Base-by-base conservation (phyloP, 2,329 filamentous ascomycete species). In the Ophiostoma quercus region DNA sequence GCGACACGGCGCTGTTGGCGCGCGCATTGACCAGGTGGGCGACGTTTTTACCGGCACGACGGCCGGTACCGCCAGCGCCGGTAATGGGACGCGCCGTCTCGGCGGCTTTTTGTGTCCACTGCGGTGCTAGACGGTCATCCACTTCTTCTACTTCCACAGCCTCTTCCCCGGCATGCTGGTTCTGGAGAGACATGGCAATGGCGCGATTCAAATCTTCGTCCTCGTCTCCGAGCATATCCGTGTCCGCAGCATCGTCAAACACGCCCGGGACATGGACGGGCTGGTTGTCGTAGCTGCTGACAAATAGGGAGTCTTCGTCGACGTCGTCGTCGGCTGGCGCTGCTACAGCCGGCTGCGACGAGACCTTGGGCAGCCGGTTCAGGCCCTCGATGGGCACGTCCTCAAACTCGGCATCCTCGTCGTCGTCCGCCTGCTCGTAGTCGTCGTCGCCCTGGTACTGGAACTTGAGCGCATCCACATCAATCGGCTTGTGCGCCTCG, bases 331-430 rank as follows among this genome's bases (percentile, higher is more conserved):
- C 70, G 14, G 76, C 74, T 47, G 74, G 43, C 2, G 16, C 74
- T 68, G 77, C 73, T 7, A 16, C 74, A 67, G 77, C 73, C 32
- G 74, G 65, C 60, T 74, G 76, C n/a, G 9, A 74, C 71, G 66
- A 69, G 14, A 80, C 76, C 74, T 89, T 94, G 0, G 93, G 92
- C 19, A 97, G 80, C 67, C 93, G 85, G 75, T 97, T 97, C 14
- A 97, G 76, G 0, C 94, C 94, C 77, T 95, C 92, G 66, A 97
- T 94, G 0, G 94, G 93, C 3, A 97, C 90, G 78, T 97, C 94
- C 77, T 97, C 94, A 75, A 97, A 97, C 11, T 92, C 91, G 34
- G 34, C 34, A 22, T 65, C 62, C 19, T 65, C 62, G 8, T 71
- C 90, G 1, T 91, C 89, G 4, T 91, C 90, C 67, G 90, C 90